Evolutionary conservation across 805 yeast species (phyloP), one percentile per base, ranked within the genome.

Genomic region (Lachancea meyersii): DNA sequence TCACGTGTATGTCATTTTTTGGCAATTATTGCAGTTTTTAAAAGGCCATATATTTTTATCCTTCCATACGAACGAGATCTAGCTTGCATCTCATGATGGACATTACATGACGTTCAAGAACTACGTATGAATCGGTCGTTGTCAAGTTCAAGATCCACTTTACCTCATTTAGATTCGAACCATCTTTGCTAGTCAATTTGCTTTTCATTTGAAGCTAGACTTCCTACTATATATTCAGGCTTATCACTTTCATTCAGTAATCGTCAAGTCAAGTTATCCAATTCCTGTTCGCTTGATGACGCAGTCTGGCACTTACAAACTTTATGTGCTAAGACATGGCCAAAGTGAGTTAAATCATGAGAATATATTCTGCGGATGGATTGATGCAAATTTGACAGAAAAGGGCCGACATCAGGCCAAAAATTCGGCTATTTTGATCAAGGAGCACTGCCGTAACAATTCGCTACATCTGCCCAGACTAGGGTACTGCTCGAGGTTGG

Each of bases 331-430:
- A 41, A 77, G 95, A 65, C 95, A 85, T 70, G 95, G 95, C 3
- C 85, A 85, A 61, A 80, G 88, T 57, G 80, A 78, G 56, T 79
- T 86, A 78, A 85, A 85, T 60, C 79, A 81, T 59, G 76, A 76
- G 57, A 79, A 82, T 64, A 70, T 77, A 50, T 85, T 85, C 65
- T 83, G 93, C 61, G 95, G 95, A 16, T 85, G 95, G 95, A 79
- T 82, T 23, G 91, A 85, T 65, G 81, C 83, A 26, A 71, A 73
- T 45, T 68, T 85, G 53, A 80, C 89, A 3, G 78, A 67, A 6
- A 73, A 75, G 47, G 95, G 95, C 37, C 67, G 70, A 50, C 65
- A 68, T 47, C 93, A 85, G 63, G 94, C 94, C 18, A 58, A 61
- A 34, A 68, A 75, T 50, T 80, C 87, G 28, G 87, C 86, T 19